Conservation (phyloP, 1,139 yeast genomes). For the Debaryomycetaceae sp. region DNA sequence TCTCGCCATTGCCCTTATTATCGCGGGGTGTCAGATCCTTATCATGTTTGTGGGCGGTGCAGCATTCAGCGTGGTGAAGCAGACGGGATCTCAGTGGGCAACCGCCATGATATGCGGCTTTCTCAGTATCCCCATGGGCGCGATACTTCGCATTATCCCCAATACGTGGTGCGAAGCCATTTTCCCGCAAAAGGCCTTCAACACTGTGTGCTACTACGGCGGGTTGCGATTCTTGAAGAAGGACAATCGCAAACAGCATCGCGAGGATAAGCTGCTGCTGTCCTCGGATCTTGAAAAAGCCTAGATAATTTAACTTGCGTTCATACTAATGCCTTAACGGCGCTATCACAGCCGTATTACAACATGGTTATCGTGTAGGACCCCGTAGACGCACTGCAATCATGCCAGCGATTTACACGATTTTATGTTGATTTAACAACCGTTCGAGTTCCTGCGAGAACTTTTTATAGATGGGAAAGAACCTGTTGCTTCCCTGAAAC, state of each 20-base stretch:
- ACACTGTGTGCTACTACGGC: slow-evolving; percentile 31
- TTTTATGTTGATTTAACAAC: too few species aligned
- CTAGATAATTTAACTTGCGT: not conserved
- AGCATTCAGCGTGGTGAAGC: slow-evolving; percentile 74
- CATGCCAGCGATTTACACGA: too few species aligned
- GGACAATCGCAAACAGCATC: slow-evolving; percentile 15
- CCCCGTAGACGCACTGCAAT: too few species aligned
- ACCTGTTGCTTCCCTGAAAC: slow-evolving; percentile 40
- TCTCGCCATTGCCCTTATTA: slow-evolving; percentile 55
- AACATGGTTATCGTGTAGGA: not conserved
- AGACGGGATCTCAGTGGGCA: slow-evolving; percentile 83
- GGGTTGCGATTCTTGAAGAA: slow-evolving; percentile 36
- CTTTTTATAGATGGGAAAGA: slow-evolving; percentile 33
- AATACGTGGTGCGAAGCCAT: slow-evolving; percentile 60
- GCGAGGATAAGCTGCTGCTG: slow-evolving; percentile 6
- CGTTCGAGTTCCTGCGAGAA: slow-evolving; percentile 16
- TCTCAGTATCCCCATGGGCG: slow-evolving; percentile 72
- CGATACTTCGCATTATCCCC: slow-evolving; percentile 67
- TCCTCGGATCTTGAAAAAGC: not conserved
- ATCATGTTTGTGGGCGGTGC: slow-evolving; percentile 98
- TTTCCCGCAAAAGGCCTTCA: slow-evolving; percentile 58
- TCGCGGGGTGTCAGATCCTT: slow-evolving; percentile 74
- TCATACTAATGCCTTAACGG: not conserved
- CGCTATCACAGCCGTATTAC: not conserved
- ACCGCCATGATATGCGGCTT: slow-evolving; percentile 79